These are phyloP conservation scores for Nakazawaea pomicola DNA, from an alignment of 805 yeast species.

Conservation along the genomic window DNA sequence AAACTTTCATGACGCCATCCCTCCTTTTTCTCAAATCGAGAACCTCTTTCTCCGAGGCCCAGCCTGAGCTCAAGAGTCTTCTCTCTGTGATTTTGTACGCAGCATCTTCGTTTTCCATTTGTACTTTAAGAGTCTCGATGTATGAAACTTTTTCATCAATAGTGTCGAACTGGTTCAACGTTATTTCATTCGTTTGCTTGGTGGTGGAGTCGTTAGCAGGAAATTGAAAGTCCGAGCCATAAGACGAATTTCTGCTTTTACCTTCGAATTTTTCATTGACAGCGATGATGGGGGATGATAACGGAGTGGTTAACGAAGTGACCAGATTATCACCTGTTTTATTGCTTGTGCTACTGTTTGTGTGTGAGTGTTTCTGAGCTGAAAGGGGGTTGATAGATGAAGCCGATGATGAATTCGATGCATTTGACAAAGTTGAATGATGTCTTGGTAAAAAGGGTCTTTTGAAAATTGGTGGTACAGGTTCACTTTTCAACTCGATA, in stretches of 20 bases:
- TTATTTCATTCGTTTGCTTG: too few species aligned
- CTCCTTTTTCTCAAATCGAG: conserved; percentile 7
- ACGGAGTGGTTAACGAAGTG: conserved; percentile 1
- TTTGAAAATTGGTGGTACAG: conserved; percentile 3
- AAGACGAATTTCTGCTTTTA: not conserved
- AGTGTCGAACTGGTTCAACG: conserved; percentile 8
- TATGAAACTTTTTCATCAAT: conserved; percentile 10
- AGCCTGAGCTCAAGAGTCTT: conserved; percentile 9
- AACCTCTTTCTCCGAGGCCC: conserved; percentile 7
- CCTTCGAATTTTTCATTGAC: conserved; percentile 10
- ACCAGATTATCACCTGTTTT: not conserved
- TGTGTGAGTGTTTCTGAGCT: conserved; percentile 2
- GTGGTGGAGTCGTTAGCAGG: not conserved
- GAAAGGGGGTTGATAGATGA: conserved; percentile 3
- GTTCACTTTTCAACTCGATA: not conserved
- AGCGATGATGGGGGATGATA: conserved; percentile 10
- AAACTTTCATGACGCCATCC: conserved; percentile 2
- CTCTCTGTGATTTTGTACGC: conserved; percentile 10
- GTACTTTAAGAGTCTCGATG: conserved; percentile 10
- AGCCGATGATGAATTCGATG: conserved; percentile 7
- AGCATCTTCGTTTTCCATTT: conserved; percentile 9
- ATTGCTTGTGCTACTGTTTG: conserved; percentile 4
- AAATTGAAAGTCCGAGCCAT: conserved; percentile 4
- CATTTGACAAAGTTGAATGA: conserved; percentile 4
- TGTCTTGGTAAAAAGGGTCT: conserved; percentile 8